These are phyloP conservation scores for Wickerhamiella nectarea DNA, from an alignment of 805 yeast species.

Conservation along the genomic window DNA sequence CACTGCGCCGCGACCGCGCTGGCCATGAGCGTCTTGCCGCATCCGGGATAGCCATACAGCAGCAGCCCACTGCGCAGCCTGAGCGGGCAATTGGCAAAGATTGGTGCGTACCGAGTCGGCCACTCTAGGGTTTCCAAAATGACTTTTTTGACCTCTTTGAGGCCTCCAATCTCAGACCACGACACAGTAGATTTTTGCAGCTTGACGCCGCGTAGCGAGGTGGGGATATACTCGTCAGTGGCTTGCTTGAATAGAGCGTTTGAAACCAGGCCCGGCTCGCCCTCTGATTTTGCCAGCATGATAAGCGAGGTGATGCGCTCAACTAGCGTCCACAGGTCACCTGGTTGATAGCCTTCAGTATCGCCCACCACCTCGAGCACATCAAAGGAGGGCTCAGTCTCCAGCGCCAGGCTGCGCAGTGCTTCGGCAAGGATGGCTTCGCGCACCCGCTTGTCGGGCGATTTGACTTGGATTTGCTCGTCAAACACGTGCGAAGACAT, in stretches of 20 bases:
- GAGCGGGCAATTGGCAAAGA: conserved; percentile 78
- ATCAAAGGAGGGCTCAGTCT: conserved; percentile 31
- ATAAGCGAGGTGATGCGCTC: conserved; percentile 36
- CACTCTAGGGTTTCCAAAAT: conserved; percentile 84
- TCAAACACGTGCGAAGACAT: conserved; percentile 61
- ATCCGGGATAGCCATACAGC: conserved; percentile 92
- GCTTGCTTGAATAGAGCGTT: conserved; percentile 39
- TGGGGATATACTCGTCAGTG: conserved; percentile 57
- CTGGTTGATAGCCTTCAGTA: conserved; percentile 83
- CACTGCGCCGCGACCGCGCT: conserved; percentile 89
- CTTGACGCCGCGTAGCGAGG: conserved; percentile 75
- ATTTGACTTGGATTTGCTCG: conserved; percentile 40
- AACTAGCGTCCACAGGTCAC: conserved; percentile 56
- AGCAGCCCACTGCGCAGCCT: conserved; percentile 80
- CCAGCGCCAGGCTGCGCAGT: conserved; percentile 25
- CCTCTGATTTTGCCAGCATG: conserved; percentile 7
- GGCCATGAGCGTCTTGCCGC: conserved; percentile 89
- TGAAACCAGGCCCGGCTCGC: conserved; percentile 3
- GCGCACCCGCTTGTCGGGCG: conserved; percentile 60
- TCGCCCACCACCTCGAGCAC: conserved; percentile 42
- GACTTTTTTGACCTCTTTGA: conserved; percentile 57
- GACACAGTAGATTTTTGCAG: conserved; percentile 58
- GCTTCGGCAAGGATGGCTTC: conserved; percentile 34
- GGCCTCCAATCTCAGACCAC: conserved; percentile 88
- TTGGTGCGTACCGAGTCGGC: conserved; percentile 95